Conservation (phyloP, 306 rosid species). For the Vigna hirtella region DNA sequence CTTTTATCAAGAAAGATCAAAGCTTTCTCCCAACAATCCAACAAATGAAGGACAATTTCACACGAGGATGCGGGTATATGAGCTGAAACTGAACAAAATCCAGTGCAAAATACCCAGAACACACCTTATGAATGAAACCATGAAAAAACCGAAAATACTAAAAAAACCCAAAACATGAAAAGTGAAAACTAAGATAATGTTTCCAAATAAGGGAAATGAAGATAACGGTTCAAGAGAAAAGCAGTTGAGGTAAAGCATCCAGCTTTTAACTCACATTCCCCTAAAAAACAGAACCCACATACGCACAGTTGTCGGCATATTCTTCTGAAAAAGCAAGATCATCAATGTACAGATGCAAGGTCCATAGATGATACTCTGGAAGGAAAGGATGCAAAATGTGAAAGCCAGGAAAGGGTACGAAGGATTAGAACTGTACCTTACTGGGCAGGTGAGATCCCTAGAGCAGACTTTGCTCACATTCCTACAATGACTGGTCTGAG, state of each 20-base stretch:
- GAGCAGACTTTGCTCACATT: conserved; percentile 13
- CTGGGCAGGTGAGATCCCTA: conserved; percentile 3
- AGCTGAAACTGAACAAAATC: conserved; percentile 1
- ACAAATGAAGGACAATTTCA: conserved; percentile 6
- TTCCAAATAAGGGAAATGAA: conserved; percentile 11
- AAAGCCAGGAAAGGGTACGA: neutral
- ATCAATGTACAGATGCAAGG: conserved; percentile 15
- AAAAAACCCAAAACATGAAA: neutral
- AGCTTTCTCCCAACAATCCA: conserved; percentile 21
- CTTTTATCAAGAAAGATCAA: conserved; percentile 1
- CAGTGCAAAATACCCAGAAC: conserved; percentile 20
- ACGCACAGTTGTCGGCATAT: conserved; percentile 27
- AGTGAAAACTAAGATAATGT: conserved; percentile 7
- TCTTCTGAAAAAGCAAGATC: conserved; percentile 36
- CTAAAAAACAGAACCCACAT: neutral
- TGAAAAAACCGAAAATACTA: neutral
- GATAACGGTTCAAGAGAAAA: neutral
- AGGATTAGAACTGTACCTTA: conserved; percentile 26
- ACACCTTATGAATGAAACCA: neutral
- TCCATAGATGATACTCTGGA: conserved; percentile 13
- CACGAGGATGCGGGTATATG: neutral
- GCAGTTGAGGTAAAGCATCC: conserved; percentile 25
- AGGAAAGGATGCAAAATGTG: conserved; percentile 26
- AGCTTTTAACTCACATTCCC: neutral
- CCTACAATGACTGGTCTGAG: neutral